These are phyloP conservation scores for Lactarius sanguifluus DNA, from an alignment of 768 basidiomycete genomes.

Conservation along the genomic window DNA sequence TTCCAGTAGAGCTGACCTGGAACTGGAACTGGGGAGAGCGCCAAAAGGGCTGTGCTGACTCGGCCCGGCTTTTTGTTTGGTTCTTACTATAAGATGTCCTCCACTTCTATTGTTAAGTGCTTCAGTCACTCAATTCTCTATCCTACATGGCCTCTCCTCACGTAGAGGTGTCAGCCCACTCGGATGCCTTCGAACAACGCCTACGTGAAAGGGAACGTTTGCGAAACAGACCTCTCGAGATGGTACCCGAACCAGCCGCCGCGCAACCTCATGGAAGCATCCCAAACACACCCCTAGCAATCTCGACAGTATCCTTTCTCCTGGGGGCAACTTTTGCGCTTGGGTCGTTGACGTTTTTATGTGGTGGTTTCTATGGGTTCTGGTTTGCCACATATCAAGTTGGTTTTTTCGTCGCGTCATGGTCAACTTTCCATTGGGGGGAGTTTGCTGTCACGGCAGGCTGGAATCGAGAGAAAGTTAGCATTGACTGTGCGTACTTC, in stretches of 20 bases:
- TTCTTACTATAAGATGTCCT: neutral
- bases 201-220: constrained; percentile 43
- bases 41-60: neutral
- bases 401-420: constrained; percentile 79
- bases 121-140: neutral
- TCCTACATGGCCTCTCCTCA: constrained; percentile 8
- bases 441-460: constrained; percentile 96
- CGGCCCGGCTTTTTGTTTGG: constrained; percentile 7
- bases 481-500: constrained; percentile 77
- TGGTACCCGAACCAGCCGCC: constrained; percentile 45
- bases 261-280: constrained; percentile 52
- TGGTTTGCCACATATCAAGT: constrained; percentile 77
- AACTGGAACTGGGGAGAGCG: neutral
- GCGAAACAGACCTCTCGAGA: constrained; percentile 48
- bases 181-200: constrained; percentile 44
- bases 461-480: constrained; percentile 92
- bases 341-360: constrained; percentile 51
- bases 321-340: constrained; percentile 71
- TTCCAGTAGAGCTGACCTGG: neutral
- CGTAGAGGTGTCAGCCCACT: constrained; percentile 5
- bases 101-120: neutral
- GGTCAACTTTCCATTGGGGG: constrained; percentile 88
- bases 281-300: constrained; percentile 87
- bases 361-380: constrained; percentile 44
- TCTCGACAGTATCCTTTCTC: constrained; percentile 76